These are phyloP conservation scores for Calendula officinalis DNA, from an alignment of 129 eudicot genomes.

Conservation along the genomic window DNA sequence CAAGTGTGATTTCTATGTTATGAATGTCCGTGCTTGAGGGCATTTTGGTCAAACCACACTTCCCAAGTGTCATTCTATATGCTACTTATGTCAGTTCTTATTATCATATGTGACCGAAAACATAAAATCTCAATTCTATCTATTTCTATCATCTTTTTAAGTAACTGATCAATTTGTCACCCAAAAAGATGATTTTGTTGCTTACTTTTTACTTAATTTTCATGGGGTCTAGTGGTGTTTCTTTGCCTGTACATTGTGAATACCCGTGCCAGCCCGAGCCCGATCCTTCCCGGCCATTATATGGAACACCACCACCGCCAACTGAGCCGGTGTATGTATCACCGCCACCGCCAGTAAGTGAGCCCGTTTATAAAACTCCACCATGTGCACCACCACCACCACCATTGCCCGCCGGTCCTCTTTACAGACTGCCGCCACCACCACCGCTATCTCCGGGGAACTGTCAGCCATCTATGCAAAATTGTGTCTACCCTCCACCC, in stretches of 20 bases:
- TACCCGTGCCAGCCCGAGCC: conserved; percentile 34
- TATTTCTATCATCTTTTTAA: neutral
- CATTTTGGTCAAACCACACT: conserved; percentile 16
- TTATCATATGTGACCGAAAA: conserved; percentile 16
- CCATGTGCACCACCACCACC: conserved; percentile 30
- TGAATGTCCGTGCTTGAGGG: neutral
- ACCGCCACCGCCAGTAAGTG: conserved; percentile 7
- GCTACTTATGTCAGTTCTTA: conserved; percentile 15
- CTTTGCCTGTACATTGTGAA: conserved; percentile 23
- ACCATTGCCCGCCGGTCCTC: conserved; percentile 7
- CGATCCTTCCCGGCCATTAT: conserved; percentile 22
- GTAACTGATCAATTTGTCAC: conserved; percentile 13
- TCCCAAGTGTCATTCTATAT: conserved; percentile 20
- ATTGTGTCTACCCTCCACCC: conserved; percentile 38
- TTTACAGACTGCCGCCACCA: conserved; percentile 26
- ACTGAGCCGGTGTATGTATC: conserved; percentile 25
- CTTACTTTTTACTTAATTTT: conserved; percentile 12
- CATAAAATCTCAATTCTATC: neutral
- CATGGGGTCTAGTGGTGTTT: neutral
- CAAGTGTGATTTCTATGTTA: conserved; percentile 14
- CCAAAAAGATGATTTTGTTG: conserved; percentile 23
- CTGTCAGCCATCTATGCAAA: conserved; percentile 29
- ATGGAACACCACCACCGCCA: conserved; percentile 33
- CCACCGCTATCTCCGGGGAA: conserved; percentile 6
- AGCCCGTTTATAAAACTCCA: conserved; percentile 18